Evolutionary conservation across 164 flowering plant genomes (phyloP).

Genomic region (Chimonanthus praecox): DNA sequence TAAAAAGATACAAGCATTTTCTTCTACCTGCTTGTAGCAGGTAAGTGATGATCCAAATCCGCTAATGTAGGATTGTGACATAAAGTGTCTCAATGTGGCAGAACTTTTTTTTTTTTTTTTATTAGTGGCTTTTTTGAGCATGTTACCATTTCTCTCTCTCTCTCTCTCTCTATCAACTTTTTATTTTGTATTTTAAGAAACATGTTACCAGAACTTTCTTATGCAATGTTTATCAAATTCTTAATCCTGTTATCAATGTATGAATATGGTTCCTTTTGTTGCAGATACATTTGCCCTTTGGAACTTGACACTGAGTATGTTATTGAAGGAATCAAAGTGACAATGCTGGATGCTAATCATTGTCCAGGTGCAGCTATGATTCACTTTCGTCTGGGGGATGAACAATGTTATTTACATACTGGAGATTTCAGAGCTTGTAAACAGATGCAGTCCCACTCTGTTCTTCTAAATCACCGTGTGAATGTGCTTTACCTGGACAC

Average conservation of each 20-base stretch:
- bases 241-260: not conserved
- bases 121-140: too few relatives aligned
- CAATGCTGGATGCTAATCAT: slow-evolving; percentile 72
- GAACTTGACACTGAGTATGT: slow-evolving; percentile 44
- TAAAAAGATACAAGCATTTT: too few relatives aligned
- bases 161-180: not conserved
- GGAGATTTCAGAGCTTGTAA: slow-evolving; percentile 79
- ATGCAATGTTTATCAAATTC: not conserved
- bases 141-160: not conserved
- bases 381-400: slow-evolving; percentile 50
- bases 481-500: slow-evolving; percentile 68
- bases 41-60: not conserved
- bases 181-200: not conserved
- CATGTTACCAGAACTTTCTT: not conserved
- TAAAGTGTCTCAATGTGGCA: not conserved
- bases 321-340: slow-evolving; percentile 56
- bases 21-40: not conserved
- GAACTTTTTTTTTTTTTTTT: not conserved
- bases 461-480: slow-evolving; percentile 34
- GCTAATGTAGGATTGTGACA: too few relatives aligned
- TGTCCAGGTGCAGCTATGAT: slow-evolving; percentile 80
- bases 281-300: slow-evolving; percentile 50
- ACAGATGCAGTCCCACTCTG: slow-evolving; percentile 52
- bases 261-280: slow-evolving; percentile 1
- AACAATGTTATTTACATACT: slow-evolving; percentile 56